phyloP scores from a whole-genome alignment of 768 basidiomycete species.

The Russula emetica region DNA sequence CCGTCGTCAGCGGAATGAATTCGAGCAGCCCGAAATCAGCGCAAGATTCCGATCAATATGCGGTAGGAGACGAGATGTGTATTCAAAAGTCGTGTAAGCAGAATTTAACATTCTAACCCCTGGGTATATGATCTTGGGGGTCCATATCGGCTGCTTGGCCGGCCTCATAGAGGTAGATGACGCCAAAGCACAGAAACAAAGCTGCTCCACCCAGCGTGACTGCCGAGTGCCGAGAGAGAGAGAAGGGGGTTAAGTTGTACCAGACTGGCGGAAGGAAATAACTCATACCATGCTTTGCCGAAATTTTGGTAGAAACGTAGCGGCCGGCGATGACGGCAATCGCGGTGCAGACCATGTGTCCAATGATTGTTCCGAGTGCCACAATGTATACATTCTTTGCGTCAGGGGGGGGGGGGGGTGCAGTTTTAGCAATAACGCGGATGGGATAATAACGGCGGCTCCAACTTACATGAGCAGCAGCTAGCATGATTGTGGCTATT shows the following conservation, averaged over 20 bases:
- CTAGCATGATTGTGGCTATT: conserved; percentile 93
- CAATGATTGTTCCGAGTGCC: conserved; percentile 82
- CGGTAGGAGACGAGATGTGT: background rate
- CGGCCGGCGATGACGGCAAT: conserved; percentile 92
- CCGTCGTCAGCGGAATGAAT: background rate
- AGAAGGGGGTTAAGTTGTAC: background rate
- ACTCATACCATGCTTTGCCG: conserved; percentile 82
- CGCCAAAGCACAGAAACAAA: conserved; percentile 26
- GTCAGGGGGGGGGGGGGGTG: no score
- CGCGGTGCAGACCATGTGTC: conserved; percentile 82
- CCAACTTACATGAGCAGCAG: conserved; percentile 79
- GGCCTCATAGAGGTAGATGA: conserved; percentile 26
- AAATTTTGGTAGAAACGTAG: conserved; percentile 89
- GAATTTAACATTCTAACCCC: conserved; percentile 10
- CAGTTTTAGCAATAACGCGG: conserved; percentile 22
- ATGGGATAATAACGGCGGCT: conserved; percentile 21
- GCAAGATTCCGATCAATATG: background rate
- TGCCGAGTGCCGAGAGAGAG: background rate
- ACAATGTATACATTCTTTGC: conserved; percentile 86
- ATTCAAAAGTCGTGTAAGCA: background rate
- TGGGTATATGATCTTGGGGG: conserved; percentile 25
- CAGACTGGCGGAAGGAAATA: background rate
- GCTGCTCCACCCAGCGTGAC: conserved; percentile 27
- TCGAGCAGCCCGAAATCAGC: background rate
- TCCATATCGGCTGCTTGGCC: conserved; percentile 22